These are phyloP conservation scores for Metschnikowia santaceciliae DNA, from an alignment of 805 yeast genomes.

Conservation along the genomic window DNA sequence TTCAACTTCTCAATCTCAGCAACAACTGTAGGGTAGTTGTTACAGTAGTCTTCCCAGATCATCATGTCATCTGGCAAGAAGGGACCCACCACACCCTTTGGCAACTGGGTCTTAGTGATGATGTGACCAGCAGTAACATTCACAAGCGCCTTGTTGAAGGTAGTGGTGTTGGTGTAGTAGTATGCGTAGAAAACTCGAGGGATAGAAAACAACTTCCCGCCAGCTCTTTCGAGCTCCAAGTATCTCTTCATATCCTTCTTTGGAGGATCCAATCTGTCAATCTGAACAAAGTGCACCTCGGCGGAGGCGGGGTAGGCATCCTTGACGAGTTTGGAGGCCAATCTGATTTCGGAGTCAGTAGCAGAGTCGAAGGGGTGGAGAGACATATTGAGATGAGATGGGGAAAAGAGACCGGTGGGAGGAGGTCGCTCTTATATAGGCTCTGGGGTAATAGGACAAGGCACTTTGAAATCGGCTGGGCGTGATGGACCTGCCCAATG, in stretches of 20 bases:
- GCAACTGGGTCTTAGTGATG: slow-evolving; percentile 51
- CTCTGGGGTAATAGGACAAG: background rate
- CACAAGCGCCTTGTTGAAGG: slow-evolving; percentile 67
- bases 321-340: slow-evolving; percentile 58
- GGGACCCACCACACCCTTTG: slow-evolving; percentile 68
- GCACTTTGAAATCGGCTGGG: background rate
- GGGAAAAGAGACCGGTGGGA: background rate
- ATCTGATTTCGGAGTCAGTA: slow-evolving; percentile 54
- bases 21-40: slow-evolving; percentile 51
- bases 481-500: slow-evolving; percentile 10
- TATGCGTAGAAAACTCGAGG: slow-evolving; percentile 66
- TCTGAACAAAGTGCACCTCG: slow-evolving; percentile 58
- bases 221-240: slow-evolving; percentile 59
- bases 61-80: slow-evolving; percentile 60
- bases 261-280: slow-evolving; percentile 76
- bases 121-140: slow-evolving; percentile 61
- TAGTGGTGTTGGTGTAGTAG: slow-evolving; percentile 54
- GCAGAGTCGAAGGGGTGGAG: slow-evolving; percentile 59
- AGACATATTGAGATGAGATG: slow-evolving; percentile 4
- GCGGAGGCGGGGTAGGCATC: slow-evolving; percentile 50
- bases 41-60: slow-evolving; percentile 49
- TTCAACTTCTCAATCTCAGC: slow-evolving; percentile 67
- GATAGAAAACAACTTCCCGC: slow-evolving; percentile 49
- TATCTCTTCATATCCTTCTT: slow-evolving; percentile 65
- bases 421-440: background rate